Conservation (phyloP, 345 rosid species). For the Viola odorata region DNA sequence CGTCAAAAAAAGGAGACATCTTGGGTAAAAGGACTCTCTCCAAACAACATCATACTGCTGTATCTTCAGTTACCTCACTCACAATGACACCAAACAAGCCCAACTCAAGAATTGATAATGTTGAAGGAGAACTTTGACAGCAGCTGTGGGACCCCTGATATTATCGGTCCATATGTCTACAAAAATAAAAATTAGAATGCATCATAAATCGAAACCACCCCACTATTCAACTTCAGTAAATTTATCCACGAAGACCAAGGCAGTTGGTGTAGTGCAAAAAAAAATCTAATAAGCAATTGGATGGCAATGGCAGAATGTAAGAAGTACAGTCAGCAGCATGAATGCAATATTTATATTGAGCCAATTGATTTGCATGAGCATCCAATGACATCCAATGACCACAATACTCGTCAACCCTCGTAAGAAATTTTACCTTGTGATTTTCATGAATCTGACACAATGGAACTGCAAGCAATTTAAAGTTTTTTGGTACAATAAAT, state of each 20-base stretch:
- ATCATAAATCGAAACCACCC: conserved; percentile 5
- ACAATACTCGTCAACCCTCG: neutral
- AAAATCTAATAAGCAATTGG: too few species aligned
- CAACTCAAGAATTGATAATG: conserved; percentile 36
- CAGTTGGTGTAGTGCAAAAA: too few species aligned
- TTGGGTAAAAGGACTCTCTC: neutral
- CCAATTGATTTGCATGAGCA: neutral
- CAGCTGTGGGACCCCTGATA: conserved; percentile 71
- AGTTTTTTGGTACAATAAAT: conserved; percentile 69
- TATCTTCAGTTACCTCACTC: neutral
- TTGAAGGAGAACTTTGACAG: conserved; percentile 74
- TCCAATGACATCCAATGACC: conserved; percentile 7
- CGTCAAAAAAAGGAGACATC: conserved; percentile 6
- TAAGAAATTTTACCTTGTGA: conserved; percentile 42
- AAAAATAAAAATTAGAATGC: conserved; percentile 6
- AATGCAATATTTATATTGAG: too few species aligned
- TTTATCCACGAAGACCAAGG: too few species aligned
- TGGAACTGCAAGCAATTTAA: conserved; percentile 81
- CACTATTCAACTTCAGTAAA: neutral
- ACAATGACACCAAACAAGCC: neutral
- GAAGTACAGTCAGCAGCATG: neutral
- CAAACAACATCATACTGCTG: neutral
- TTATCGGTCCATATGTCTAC: conserved; percentile 73
- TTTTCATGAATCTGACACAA: conserved; percentile 69
- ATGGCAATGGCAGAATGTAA: too few species aligned